Evolutionary conservation across 176 grass and related monocot genomes (phyloP), one percentile per base, ranked within the genome.

Genomic region (Melocanna baccifera): DNA sequence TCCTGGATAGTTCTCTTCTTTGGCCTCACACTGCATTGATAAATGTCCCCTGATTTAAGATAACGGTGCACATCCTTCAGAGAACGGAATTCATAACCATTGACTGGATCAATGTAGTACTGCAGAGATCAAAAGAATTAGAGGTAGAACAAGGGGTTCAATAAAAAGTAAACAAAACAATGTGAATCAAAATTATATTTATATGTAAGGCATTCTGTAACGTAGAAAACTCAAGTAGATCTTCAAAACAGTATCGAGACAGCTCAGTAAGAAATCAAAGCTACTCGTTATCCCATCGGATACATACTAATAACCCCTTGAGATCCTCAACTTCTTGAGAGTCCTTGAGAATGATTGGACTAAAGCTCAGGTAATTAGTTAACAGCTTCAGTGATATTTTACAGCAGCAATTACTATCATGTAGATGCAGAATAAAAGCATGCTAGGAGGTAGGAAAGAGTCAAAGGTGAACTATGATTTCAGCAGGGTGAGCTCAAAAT

Each of bases 51-150:
- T 53, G 87, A 76, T 77, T 80, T 28, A 85, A 94, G 69, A 85
- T 87, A 94, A n/a, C 87, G 87, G 28, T 73, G 66, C 64, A 83
- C 92, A 85, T 91, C 92, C 84, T 94, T 94, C 59, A 94, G 16
- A 53, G 89, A 94, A 55, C 84, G 89, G 58, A 94, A 91, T 71
- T 94, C 89, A 85, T 94, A 94, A 79, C 89, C 92, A 89, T 81
- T 91, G 50, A 79, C 67, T 76, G 92, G 89, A 73, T 94, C 92
- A 83, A 89, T 87, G 87, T 94, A 94, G 55, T 82, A 87, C 92
- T 94, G 84, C 70, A 84, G 48, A 67, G 30, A 89, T 62, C 12
- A 86, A 71, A 82, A 79, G 14, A 81, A 91, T 42, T 30, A 68
- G 25, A 69, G 51, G 45, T 50, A 69, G 57, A 70, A 52, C 26